These are phyloP conservation scores for Pseudocercospora fijiensis DNA, from an alignment of 2,329 filamentous ascomycete species.

Conservation along the genomic window DNA sequence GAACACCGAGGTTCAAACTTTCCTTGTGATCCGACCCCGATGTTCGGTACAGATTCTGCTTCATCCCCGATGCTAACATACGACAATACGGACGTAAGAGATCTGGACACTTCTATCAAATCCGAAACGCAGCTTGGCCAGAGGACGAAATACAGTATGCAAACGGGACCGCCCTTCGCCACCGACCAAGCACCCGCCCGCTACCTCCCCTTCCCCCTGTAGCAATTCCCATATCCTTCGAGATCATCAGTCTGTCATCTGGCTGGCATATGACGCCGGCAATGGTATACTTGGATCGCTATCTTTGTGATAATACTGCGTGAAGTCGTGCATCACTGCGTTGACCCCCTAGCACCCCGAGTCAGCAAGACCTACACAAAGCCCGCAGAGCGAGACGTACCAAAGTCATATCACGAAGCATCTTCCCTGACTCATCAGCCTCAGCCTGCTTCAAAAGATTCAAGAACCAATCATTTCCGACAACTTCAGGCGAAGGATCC, in stretches of 20 bases:
- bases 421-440: neutral
- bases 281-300: neutral
- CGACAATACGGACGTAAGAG: neutral
- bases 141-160: neutral
- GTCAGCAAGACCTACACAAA: neutral
- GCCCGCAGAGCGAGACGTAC: neutral
- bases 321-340: neutral
- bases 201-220: neutral
- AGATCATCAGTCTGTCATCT: neutral
- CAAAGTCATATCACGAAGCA: neutral
- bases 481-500: neutral
- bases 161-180: neutral
- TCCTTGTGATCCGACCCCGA: neutral
- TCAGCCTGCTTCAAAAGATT: constrained; percentile 3
- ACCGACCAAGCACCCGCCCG: neutral
- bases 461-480: neutral
- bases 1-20: neutral
- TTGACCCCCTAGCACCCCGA: neutral
- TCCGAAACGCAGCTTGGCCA: neutral
- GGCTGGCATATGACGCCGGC: neutral
- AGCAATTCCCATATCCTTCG: neutral
- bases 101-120: neutral
- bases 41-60: neutral
- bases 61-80: neutral
- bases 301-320: neutral